phyloP scores from a whole-genome alignment of 768 basidiomycete genomes.

The Hypholoma fasciculare region DNA sequence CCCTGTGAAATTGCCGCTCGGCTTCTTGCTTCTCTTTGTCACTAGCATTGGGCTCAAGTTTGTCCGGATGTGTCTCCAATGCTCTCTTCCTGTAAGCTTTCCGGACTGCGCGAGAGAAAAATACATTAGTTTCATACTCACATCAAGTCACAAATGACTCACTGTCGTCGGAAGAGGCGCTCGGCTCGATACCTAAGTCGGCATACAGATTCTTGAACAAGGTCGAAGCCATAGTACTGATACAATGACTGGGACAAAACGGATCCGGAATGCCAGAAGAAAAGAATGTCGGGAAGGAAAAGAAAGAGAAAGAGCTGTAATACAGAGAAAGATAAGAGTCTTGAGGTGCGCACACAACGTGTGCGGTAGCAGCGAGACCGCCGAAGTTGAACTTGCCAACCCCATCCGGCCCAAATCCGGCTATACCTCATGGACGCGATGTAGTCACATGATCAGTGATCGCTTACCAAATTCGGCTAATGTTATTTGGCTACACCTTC shows the following conservation, averaged over 20 bases:
- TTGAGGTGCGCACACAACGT: not conserved
- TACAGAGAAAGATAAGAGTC: not conserved
- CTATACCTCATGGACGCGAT: constrained; percentile 1
- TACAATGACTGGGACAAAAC: not conserved
- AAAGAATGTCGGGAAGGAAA: too few species aligned
- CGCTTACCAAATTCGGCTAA: not conserved
- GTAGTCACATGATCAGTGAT: not conserved
- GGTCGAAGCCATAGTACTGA: not conserved
- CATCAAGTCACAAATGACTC: constrained; percentile 16
- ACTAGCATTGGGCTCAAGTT: constrained; percentile 54
- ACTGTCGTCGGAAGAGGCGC: constrained; percentile 56
- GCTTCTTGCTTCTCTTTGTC: constrained; percentile 53
- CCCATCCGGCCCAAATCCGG: not conserved
- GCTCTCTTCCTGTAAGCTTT: constrained; percentile 68
- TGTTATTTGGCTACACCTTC: constrained; percentile 11
- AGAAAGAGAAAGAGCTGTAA: not conserved
- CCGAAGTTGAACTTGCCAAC: not conserved
- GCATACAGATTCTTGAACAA: constrained; percentile 34
- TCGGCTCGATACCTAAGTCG: constrained; percentile 43
- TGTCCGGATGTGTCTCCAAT: constrained; percentile 75
- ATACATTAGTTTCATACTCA: not conserved
- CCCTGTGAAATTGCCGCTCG: constrained; percentile 61
- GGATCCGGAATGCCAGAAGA: too few species aligned
- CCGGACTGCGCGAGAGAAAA: constrained; percentile 43
- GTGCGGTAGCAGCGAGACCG: not conserved